Base-by-base conservation (phyloP, 2,329 filamentous ascomycete species). In the Fusarium bulbicola region DNA sequence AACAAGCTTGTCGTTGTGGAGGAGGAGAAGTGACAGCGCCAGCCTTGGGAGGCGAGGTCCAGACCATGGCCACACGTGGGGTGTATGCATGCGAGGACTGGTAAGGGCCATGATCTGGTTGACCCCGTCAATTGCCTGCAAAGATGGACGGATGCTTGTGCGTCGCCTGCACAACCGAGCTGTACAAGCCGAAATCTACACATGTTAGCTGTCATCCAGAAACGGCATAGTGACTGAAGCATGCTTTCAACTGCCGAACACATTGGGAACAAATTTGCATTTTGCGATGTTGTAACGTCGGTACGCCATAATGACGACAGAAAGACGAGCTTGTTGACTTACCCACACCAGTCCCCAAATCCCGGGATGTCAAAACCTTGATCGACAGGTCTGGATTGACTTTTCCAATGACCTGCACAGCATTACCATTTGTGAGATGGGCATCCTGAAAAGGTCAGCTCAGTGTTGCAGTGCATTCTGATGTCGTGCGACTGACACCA, bases 71-170 rank as follows among this genome's bases (percentile, higher is more conserved):
- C 67, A 83, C 79, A 72, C 79, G 82, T 63, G 79, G 76, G 61
- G 74, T 77, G 65, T 77, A 72, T 36, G 72, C 62, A 58, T 68
- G 68, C 50, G 63, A 50, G 50, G 67, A 60, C 64, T 66, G 71
- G 57, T 59, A 62, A 65, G 64, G 58, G 74, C 76, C 76, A 72
- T 76, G 76, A 69, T 76, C 77, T 75, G 77, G 76, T 75, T 73
- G 61, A 70, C 70, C 69, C 72, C 79, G 73, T 83, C 80, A 83
- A 74, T 82, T 80, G 61, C 89, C 88, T 79, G 84, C 77, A 80
- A 98, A 98, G 58, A 98, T 92, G 69, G 90, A 86, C 79, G 92
- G 93, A 80, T 94, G 90, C 56, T 91, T 89, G 83, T 98, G 95
- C 39, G 94, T 96, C 40, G 91, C 92, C 65, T 98, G 93, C 21